phyloP scores from a whole-genome alignment of 495 filamentous ascomycete species.

The Penicillium salamii region DNA sequence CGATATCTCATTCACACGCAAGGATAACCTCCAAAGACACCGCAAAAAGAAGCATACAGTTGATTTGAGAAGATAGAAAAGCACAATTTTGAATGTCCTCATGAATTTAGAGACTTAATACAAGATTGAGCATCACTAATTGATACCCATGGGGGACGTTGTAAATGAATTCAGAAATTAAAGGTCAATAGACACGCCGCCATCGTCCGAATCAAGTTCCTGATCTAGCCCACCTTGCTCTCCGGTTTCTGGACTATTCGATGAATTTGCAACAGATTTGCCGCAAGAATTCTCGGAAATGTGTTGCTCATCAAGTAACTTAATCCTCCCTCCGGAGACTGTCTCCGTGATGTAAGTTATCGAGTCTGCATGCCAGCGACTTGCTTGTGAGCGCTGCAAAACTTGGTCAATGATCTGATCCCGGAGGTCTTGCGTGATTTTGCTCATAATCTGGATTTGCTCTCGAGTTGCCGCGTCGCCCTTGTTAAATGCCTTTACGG shows the following conservation, averaged over 20 bases:
- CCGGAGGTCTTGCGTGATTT: constrained; percentile 19
- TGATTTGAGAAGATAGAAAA: background rate
- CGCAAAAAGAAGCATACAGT: background rate
- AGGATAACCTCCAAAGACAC: background rate
- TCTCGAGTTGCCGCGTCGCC: constrained; percentile 7
- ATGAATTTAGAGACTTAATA: background rate
- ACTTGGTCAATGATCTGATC: constrained; percentile 14
- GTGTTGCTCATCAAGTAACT: background rate
- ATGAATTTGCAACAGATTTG: background rate
- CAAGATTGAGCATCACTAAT: background rate
- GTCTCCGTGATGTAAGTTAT: constrained; percentile 1
- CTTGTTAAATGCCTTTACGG: constrained; percentile 4
- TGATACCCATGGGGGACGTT: background rate
- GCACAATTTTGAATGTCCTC: background rate
- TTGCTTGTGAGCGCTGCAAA: constrained; percentile 9
- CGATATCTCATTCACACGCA: background rate
- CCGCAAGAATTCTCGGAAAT: background rate
- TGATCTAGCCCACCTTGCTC: background rate
- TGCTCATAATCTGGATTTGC: constrained; percentile 17
- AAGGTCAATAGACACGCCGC: background rate
- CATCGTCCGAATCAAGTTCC: constrained; percentile 3
- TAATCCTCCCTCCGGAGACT: background rate
- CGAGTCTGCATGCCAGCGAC: constrained; percentile 24
- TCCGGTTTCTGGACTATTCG: background rate
- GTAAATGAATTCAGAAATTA: background rate